These are phyloP conservation scores for Gastrolobium villosum DNA, from an alignment of 306 rosid genomes.

Conservation along the genomic window DNA sequence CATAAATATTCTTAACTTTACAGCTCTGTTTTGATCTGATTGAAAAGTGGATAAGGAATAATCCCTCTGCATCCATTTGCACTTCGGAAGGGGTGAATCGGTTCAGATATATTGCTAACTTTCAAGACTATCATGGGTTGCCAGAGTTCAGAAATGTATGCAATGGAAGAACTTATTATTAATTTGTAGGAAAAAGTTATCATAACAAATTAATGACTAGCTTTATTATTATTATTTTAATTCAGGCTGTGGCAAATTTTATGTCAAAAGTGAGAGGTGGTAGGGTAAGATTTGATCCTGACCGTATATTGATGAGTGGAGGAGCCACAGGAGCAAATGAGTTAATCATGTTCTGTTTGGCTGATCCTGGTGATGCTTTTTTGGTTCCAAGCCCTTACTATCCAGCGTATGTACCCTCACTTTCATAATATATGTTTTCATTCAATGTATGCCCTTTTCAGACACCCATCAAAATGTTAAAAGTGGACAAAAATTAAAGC, in stretches of 20 bases:
- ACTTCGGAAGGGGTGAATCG: slow-evolving; percentile 71
- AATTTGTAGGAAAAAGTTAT: not conserved
- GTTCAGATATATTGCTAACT: slow-evolving; percentile 72
- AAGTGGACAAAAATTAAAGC: slow-evolving; percentile 26
- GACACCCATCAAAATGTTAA: not conserved
- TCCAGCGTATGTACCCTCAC: slow-evolving; percentile 80
- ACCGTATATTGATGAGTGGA: slow-evolving; percentile 87
- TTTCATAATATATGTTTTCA: not conserved
- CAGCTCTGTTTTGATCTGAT: slow-evolving; percentile 74
- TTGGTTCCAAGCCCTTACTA: slow-evolving; percentile 90
- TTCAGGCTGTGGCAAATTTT: slow-evolving; percentile 82
- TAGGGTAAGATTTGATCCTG: slow-evolving; percentile 78
- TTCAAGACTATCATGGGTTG: slow-evolving; percentile 94
- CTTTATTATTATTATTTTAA: not conserved
- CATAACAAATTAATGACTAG: not conserved
- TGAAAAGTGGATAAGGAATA: slow-evolving; percentile 72
- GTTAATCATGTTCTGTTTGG: slow-evolving; percentile 84
- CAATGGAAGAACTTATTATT: not conserved
- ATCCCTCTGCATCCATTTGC: slow-evolving; percentile 85
- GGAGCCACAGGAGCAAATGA: slow-evolving; percentile 99
- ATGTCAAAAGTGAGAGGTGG: slow-evolving; percentile 91
- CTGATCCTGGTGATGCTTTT: slow-evolving; percentile 90
- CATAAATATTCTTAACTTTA: not conserved
- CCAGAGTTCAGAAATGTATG: slow-evolving; percentile 81
- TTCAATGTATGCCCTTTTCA: slow-evolving; percentile 49